These are phyloP conservation scores for Aspergillaceae sp. DNA, from an alignment of 2,329 filamentous ascomycete species.

Conservation along the genomic window DNA sequence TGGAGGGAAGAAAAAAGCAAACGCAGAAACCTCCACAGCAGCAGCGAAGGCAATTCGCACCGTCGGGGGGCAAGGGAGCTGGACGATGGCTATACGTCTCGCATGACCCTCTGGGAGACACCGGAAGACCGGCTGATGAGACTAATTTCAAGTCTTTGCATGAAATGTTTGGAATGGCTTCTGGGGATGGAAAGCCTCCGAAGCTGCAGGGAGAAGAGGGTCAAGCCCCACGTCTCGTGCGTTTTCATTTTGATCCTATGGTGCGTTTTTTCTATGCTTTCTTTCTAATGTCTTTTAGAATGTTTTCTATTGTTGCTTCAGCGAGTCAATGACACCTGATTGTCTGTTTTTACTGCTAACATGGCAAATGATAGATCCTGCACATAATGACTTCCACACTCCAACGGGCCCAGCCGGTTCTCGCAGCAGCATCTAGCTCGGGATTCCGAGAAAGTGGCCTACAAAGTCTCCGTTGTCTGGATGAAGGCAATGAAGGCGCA, in stretches of 20 bases:
- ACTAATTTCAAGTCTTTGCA: conserved; percentile 10
- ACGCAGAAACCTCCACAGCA: conserved; percentile 4
- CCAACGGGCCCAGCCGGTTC: conserved; percentile 63
- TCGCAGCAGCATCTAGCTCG: conserved; percentile 66
- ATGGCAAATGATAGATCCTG: conserved; percentile 56
- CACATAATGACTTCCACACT: conserved; percentile 74
- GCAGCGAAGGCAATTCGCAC: conserved; percentile 39
- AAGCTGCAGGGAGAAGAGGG: conserved; percentile 10
- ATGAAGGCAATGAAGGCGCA: conserved; percentile 29
- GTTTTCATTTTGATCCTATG: conserved; percentile 94
- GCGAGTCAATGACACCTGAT: no score
- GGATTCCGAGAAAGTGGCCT: conserved; percentile 89
- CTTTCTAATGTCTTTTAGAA: conserved; percentile 6
- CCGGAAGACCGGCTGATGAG: conserved; percentile 4
- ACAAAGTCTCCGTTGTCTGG: conserved; percentile 48
- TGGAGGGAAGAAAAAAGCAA: conserved; percentile 60
- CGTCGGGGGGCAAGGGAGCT: conserved; percentile 74
- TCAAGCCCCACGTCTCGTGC: conserved; percentile 49
- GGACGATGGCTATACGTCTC: conserved; percentile 82
- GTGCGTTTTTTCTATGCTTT: conserved; percentile 43
- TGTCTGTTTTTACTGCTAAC: neutral
- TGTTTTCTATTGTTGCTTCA: neutral
- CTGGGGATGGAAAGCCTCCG: conserved; percentile 21
- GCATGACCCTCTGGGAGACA: conserved; percentile 57
- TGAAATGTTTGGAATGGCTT: conserved; percentile 38